phyloP scores from a whole-genome alignment of 2,329 filamentous ascomycete species.

The Penicillium glabrum region DNA sequence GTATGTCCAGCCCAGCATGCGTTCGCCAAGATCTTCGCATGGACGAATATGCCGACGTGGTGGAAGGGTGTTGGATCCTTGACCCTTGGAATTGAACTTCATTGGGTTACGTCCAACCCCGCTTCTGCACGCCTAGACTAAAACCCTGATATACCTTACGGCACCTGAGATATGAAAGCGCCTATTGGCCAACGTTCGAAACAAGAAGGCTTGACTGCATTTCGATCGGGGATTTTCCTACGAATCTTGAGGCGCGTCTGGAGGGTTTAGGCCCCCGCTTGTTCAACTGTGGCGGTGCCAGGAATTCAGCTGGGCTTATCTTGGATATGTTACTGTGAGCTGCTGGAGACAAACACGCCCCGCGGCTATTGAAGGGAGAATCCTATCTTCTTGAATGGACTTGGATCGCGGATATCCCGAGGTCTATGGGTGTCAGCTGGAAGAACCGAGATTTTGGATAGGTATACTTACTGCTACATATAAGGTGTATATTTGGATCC shows the following conservation, averaged over 20 bases:
- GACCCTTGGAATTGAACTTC: not conserved
- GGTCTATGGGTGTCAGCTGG: not conserved
- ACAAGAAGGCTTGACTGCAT: no score
- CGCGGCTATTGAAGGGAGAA: not conserved
- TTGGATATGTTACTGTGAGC: no score
- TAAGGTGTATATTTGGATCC: no score
- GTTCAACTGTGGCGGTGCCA: not conserved
- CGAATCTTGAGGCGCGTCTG: no score
- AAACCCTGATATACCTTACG: no score
- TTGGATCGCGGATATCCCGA: not conserved
- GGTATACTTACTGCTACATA: no score
- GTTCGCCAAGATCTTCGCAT: not conserved
- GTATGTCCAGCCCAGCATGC: no score
- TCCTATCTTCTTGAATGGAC: not conserved
- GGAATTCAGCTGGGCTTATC: not conserved
- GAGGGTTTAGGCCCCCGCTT: no score
- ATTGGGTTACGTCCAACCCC: not conserved
- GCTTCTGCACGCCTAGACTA: not conserved
- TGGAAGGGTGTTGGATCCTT: not conserved
- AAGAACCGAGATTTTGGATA: not conserved
- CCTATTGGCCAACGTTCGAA: no score
- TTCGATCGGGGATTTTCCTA: no score
- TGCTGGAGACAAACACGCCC: no score
- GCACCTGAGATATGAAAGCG: no score
- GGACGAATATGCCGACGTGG: not conserved